Conservation (phyloP, 148 eudicot genomes). For the Camellia granthamiana region DNA sequence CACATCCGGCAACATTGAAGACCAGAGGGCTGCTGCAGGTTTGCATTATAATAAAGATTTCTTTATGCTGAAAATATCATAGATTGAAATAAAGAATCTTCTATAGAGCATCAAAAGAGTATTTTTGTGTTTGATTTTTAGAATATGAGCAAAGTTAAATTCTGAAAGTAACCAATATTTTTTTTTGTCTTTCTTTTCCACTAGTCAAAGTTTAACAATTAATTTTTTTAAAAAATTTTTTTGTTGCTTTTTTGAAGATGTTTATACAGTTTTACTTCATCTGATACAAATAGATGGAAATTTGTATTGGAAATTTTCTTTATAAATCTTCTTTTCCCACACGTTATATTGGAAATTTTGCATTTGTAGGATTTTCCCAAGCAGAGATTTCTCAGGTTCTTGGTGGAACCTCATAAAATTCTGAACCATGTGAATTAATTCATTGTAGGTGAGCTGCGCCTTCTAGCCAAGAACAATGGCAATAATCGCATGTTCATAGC, state of each 20-base stretch:
- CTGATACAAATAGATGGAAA: neutral
- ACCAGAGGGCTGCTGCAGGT: constrained; percentile 18
- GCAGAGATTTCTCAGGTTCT: neutral
- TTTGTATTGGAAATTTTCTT: neutral
- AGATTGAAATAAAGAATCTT: neutral
- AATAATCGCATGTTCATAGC: constrained; percentile 13
- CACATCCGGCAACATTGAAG: constrained; percentile 13
- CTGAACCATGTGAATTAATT: neutral
- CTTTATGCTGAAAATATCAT: neutral
- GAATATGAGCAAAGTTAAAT: neutral
- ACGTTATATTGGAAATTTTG: neutral
- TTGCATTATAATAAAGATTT: neutral
- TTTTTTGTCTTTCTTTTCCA: neutral
- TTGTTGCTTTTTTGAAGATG: neutral
- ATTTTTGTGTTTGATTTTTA: neutral
- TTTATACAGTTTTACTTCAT: neutral
- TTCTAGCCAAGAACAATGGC: constrained; percentile 16
- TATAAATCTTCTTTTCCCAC: neutral
- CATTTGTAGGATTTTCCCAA: neutral
- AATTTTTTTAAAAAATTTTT: neutral
- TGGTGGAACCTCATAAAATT: neutral
- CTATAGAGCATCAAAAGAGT: neutral
- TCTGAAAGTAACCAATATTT: neutral
- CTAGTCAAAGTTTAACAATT: neutral
- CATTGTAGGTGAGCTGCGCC: constrained; percentile 16